A percentile compares a stretch with the other conserved stretches of the same genome.
phyloP scores from a whole-genome alignment of 2,329 filamentous ascomycete species.

The Colletotrichum cuscutae region DNA sequence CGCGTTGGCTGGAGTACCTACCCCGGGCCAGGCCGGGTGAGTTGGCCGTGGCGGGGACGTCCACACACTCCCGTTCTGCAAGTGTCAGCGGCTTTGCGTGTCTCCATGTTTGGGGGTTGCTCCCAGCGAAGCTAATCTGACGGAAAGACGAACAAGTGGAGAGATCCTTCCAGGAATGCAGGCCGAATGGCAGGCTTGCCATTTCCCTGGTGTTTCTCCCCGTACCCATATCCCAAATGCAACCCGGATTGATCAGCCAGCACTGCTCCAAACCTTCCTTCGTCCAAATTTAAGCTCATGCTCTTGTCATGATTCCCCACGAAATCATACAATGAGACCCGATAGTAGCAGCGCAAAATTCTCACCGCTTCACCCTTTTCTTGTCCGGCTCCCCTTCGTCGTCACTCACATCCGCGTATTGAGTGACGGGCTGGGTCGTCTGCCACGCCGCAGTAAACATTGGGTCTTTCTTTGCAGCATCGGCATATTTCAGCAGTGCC shows the following conservation, averaged over 20 bases:
- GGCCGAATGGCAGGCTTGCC: constrained; percentile 8
- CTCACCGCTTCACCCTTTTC: constrained; percentile 63
- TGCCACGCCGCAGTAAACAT: constrained; percentile 96
- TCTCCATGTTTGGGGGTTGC: constrained; percentile 4
- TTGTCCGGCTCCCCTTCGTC: constrained; percentile 57
- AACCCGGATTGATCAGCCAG: background rate
- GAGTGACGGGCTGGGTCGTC: constrained; percentile 88
- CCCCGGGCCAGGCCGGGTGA: constrained; percentile 23
- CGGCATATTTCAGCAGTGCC: constrained; percentile 93
- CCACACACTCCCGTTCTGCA: constrained; percentile 21
- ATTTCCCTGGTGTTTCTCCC: background rate
- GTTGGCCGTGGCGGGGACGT: constrained; percentile 22
- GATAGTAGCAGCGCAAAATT: background rate
- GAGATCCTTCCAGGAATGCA: constrained; percentile 6
- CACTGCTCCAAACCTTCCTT: background rate
- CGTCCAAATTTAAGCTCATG: background rate
- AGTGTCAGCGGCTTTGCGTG: constrained; percentile 22
- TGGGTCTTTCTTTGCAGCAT: constrained; percentile 91
- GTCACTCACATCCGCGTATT: constrained; percentile 91
- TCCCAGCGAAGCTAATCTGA: constrained; percentile 30
- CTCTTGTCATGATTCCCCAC: constrained; percentile 19
- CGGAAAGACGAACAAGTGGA: constrained; percentile 27
- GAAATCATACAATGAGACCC: constrained; percentile 29
- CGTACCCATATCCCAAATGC: background rate
- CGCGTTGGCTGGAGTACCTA: constrained; percentile 11